phyloP scores from a whole-genome alignment of 2,329 filamentous ascomycete species.

The Penicillium hesseltinei region DNA sequence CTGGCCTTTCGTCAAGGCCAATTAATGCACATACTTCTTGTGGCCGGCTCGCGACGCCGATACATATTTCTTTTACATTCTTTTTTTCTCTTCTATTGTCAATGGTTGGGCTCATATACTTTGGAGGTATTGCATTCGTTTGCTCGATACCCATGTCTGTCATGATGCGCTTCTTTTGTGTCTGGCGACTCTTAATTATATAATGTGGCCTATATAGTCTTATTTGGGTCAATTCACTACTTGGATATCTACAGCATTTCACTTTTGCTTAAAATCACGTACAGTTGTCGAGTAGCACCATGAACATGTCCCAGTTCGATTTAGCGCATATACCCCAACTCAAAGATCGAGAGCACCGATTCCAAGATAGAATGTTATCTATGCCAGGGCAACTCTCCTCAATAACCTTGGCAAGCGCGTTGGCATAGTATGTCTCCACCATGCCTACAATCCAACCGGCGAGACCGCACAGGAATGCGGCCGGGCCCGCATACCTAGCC shows the following conservation, averaged over 20 bases:
- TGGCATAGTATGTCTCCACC: slow-evolving; percentile 57
- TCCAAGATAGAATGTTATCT: slow-evolving; percentile 53
- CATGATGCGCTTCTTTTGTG: slow-evolving; percentile 2
- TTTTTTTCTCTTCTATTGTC: slow-evolving; percentile 15
- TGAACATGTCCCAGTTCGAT: neutral
- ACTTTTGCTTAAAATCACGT: neutral
- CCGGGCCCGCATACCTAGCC: slow-evolving; percentile 44
- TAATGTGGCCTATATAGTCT: slow-evolving; percentile 2
- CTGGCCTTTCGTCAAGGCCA: slow-evolving; percentile 41
- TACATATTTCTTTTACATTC: slow-evolving; percentile 2
- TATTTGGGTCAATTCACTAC: neutral
- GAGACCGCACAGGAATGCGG: slow-evolving; percentile 48
- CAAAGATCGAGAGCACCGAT: slow-evolving; percentile 49
- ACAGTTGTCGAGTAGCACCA: neutral
- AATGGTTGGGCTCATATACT: slow-evolving; percentile 20
- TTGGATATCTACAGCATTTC: neutral
- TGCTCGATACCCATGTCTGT: slow-evolving; percentile 18
- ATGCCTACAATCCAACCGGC: slow-evolving; percentile 58
- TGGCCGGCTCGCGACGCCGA: neutral
- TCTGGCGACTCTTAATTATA: slow-evolving; percentile 10
- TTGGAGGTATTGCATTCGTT: slow-evolving; percentile 12
- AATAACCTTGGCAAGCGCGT: slow-evolving; percentile 46
- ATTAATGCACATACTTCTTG: slow-evolving; percentile 14
- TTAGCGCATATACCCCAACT: slow-evolving; percentile 48
- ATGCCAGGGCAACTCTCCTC: slow-evolving; percentile 50